Conservation (phyloP, 164 flowering plant species). For the Malania oleifera region DNA sequence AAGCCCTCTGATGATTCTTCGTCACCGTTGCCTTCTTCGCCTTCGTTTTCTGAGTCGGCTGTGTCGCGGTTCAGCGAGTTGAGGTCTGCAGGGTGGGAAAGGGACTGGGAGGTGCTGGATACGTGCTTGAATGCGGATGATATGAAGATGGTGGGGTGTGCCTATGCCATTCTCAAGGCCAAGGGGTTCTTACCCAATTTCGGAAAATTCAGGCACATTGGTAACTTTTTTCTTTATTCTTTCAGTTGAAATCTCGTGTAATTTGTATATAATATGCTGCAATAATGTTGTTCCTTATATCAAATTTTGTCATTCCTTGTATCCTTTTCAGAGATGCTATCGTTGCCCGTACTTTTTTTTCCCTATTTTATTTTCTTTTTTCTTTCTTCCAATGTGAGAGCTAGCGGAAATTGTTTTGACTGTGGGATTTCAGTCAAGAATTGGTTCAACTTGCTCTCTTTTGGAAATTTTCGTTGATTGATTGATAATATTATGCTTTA, state of each 20-base stretch:
- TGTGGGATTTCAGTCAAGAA: too few species aligned
- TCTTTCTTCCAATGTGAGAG: too few species aligned
- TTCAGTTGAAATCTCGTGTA: neutral
- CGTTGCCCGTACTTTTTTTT: too few species aligned
- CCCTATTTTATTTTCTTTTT: too few species aligned
- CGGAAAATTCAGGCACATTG: constrained; percentile 77
- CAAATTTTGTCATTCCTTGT: too few species aligned
- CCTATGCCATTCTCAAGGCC: constrained; percentile 67
- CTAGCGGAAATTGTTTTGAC: too few species aligned
- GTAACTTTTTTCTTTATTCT: constrained; percentile 26
- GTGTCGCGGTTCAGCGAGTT: constrained; percentile 15
- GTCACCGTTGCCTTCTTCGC: neutral
- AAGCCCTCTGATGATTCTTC: constrained; percentile 11
- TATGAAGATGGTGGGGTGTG: constrained; percentile 75
- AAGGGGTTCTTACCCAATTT: constrained; percentile 74
- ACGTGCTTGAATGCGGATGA: constrained; percentile 93
- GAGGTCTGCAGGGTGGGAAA: constrained; percentile 24
- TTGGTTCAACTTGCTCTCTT: too few species aligned
- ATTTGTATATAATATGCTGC: neutral
- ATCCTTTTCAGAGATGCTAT: too few species aligned
- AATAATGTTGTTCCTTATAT: neutral
- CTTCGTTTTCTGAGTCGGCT: constrained; percentile 12
- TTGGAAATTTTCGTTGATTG: too few species aligned
- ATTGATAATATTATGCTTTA: too few species aligned
- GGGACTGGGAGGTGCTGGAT: constrained; percentile 88